Base-by-base conservation (phyloP, 2,329 filamentous ascomycete species). In the Hymenoscyphus scutula region DNA sequence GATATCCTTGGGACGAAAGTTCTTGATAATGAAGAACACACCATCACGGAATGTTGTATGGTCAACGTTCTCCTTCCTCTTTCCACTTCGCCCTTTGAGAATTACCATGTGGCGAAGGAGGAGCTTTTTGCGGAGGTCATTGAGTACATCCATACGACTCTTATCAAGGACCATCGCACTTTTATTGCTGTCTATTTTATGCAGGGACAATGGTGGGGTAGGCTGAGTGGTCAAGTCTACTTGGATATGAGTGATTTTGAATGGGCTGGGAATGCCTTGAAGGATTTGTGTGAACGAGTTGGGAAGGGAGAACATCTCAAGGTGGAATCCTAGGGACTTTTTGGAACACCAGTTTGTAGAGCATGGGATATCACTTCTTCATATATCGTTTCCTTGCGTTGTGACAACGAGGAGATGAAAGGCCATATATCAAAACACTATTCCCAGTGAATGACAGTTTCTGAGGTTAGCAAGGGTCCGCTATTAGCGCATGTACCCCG, bases 141-240 rank as follows among this genome's bases (percentile, higher is more conserved):
- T 17, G 75, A 83, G 27, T 94, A 88, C 82, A 82, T 91, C 64
- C 72, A 81, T 57, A 73, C 76, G 53, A 79, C 71, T 3, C 71
- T 91, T 64, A 75, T 85, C 15, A 70, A 77, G 0, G 82, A 88
- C n/a, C 84, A 86, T 74, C 81, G 87, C 60, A 95, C 92, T 0
- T 94, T 91, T 70, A 76, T 95, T 58, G 81, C 87, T 0, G 72
- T 90, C 2, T 85, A 86, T 62, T 75, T 81, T 8, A 86, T 92
- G 67, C 80, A 77, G 0, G 82, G 82, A 0, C 80, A 80, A 59
- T 83, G 88, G 73, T 97, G 89, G 89, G 80, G 82, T 0, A 79
- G 94, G 56, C 71, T 96, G 56, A 92, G 89, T 72, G 91, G 85
- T 15, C 92, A 97, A 79, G 83, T 95, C 0, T 98, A 95, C 73